Conservation (phyloP, 2,329 filamentous ascomycete species). For the Zymoseptoria tritici region DNA sequence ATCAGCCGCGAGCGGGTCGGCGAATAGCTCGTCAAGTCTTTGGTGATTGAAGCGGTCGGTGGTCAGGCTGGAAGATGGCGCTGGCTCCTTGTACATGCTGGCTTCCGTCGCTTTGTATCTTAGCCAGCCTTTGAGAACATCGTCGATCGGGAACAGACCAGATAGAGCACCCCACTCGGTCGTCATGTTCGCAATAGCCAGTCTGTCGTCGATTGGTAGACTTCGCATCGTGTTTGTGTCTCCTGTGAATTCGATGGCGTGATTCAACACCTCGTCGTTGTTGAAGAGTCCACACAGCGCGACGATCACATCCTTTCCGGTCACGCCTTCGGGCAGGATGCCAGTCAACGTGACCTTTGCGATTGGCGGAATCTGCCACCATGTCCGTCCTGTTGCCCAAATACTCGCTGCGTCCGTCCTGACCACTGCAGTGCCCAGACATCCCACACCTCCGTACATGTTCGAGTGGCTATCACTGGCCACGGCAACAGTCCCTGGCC, state of each 20-base stretch:
- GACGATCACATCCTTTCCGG: conserved; percentile 90
- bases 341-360: conserved; percentile 74
- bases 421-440: conserved; percentile 73
- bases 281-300: conserved; percentile 81
- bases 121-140: conserved; percentile 63
- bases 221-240: conserved; percentile 67
- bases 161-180: conserved; percentile 72
- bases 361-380: conserved; percentile 83
- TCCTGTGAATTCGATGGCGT: conserved; percentile 81
- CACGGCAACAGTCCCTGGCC: conserved; percentile 77
- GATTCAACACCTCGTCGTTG: conserved; percentile 82
- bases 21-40: conserved; percentile 63
- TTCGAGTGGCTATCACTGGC: conserved; percentile 73
- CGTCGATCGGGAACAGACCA: conserved; percentile 75
- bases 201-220: conserved; percentile 62
- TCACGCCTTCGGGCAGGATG: conserved; percentile 67
- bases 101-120: conserved; percentile 66
- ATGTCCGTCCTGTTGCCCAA: conserved; percentile 74
- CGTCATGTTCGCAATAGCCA: conserved; percentile 75
- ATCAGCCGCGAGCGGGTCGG: conserved; percentile 62
- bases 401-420: conserved; percentile 81
- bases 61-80: conserved; percentile 40
- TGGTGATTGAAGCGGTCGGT: conserved; percentile 62
- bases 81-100: conserved; percentile 51
- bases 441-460: conserved; percentile 75